These are phyloP conservation scores for Phylloporus sp. DNA, from an alignment of 768 basidiomycete species.

Conservation along the genomic window DNA sequence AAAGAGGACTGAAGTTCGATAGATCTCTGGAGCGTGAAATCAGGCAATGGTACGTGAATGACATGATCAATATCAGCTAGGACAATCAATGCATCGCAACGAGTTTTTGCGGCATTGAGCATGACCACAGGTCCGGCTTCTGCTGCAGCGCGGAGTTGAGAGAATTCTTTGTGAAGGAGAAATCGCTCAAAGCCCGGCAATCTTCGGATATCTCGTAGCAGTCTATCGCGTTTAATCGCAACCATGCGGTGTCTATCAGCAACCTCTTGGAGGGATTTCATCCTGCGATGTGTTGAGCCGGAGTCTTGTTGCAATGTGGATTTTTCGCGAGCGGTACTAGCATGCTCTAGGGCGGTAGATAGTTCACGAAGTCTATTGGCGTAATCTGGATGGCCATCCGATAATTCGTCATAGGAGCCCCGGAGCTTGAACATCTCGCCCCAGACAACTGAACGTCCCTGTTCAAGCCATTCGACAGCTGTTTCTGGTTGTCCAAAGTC, in stretches of 20 bases:
- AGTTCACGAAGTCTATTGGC: not conserved
- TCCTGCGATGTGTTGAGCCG: not conserved
- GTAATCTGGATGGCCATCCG: not conserved
- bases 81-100: conserved; percentile 1
- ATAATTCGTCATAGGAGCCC: conserved; percentile 3
- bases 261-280: not conserved
- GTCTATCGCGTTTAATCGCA: not conserved
- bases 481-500: not conserved
- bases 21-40: not conserved
- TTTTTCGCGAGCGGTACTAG: not conserved
- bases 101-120: not conserved
- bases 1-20: not conserved
- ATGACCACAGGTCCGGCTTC: not conserved
- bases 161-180: not conserved
- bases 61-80: too few species aligned
- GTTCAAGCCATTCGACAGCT: conserved; percentile 19
- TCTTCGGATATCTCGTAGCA: not conserved
- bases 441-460: conserved; percentile 15
- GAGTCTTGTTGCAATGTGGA: not conserved
- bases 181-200: not conserved
- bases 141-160: not conserved
- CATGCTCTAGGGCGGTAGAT: not conserved
- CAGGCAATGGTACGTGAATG: not conserved
- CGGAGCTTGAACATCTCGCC: conserved; percentile 12
- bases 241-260: not conserved